phyloP scores from a whole-genome alignment of 495 filamentous ascomycete genomes.

The Choiromyces venosus region DNA sequence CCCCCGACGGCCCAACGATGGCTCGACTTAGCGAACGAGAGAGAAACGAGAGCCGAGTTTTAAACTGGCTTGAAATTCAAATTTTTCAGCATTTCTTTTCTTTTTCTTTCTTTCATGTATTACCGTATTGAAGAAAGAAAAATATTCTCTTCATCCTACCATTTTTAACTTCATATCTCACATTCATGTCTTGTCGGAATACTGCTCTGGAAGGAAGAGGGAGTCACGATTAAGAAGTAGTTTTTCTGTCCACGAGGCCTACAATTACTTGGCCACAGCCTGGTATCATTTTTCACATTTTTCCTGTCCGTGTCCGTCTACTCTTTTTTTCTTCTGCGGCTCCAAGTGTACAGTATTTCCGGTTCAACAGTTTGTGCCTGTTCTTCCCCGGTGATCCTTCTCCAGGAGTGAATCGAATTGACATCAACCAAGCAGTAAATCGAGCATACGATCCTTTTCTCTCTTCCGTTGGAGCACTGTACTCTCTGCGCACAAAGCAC shows the following conservation, averaged over 20 bases:
- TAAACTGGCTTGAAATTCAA: constrained; percentile 15
- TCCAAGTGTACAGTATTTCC: constrained; percentile 20
- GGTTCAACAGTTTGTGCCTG: constrained; percentile 30
- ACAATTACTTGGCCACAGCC: constrained; percentile 15
- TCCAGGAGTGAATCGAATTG: constrained; percentile 8
- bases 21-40: constrained; percentile 22
- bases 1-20: constrained; percentile 17
- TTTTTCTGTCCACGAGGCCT: constrained; percentile 24
- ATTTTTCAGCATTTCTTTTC: constrained; percentile 16
- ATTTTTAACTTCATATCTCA: neutral
- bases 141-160: neutral
- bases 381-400: constrained; percentile 32
- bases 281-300: constrained; percentile 17
- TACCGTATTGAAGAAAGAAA: neutral
- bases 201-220: neutral
- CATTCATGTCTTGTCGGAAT: neutral
- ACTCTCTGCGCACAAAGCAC: neutral
- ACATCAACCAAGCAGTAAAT: constrained; percentile 23
- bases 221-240: constrained; percentile 10
- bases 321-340: constrained; percentile 17
- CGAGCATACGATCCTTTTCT: constrained; percentile 8
- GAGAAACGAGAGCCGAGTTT: constrained; percentile 25
- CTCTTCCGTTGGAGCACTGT: neutral
- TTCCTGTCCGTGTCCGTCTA: constrained; percentile 28
- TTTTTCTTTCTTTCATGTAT: constrained; percentile 19